A percentile compares a stretch with the other conserved stretches of the same genome.
Conservation (phyloP, 2,329 filamentous ascomycete species). For the Hypomyces perniciosus region DNA sequence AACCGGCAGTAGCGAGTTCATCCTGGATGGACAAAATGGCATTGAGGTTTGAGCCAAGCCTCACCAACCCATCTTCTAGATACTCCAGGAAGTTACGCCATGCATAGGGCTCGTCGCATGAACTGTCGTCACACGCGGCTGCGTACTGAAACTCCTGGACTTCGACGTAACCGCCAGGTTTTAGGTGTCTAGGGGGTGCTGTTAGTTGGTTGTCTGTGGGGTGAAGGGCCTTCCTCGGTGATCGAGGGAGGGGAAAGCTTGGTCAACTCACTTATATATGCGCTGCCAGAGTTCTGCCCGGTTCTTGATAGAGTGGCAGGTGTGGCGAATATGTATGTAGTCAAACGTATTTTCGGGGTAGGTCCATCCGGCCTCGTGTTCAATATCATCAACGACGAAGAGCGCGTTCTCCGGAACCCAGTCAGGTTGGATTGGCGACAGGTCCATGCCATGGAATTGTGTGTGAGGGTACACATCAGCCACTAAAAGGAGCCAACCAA, state of each 20-base stretch:
- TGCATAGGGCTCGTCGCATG: conserved; percentile 38
- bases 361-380: conserved; percentile 44
- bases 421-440: conserved; percentile 47
- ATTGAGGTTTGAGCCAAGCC: conserved; percentile 37
- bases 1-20: conserved; percentile 36
- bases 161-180: conserved; percentile 47
- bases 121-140: conserved; percentile 39
- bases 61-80: conserved; percentile 34
- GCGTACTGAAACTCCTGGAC: conserved; percentile 40
- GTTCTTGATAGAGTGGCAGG: conserved; percentile 39
- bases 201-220: background rate
- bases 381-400: conserved; percentile 48
- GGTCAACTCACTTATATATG: conserved; percentile 33
- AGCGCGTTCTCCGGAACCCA: conserved; percentile 46
- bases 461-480: conserved; percentile 41
- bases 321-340: conserved; percentile 44
- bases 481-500: conserved; percentile 27
- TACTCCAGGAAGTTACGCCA: conserved; percentile 41
- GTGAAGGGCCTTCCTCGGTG: too few relatives aligned
- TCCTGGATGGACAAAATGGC: conserved; percentile 31
- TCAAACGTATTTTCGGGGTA: conserved; percentile 41
- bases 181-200: conserved; percentile 35
- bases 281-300: conserved; percentile 35
- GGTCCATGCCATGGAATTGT: conserved; percentile 42
- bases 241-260: background rate